These are phyloP conservation scores for Mycena latifolia DNA, from an alignment of 768 basidiomycete species.

Conservation along the genomic window DNA sequence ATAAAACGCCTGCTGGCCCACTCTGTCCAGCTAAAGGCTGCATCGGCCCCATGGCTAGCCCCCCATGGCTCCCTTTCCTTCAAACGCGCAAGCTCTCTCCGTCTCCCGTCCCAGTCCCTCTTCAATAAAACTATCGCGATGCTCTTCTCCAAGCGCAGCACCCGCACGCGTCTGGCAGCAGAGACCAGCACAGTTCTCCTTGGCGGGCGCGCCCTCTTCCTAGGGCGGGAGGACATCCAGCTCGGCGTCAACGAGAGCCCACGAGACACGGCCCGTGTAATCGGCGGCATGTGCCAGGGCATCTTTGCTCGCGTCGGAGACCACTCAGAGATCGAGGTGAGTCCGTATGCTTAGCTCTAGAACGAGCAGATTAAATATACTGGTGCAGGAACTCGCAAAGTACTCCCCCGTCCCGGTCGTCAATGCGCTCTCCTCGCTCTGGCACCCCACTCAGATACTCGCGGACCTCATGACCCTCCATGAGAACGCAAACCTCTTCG, in stretches of 20 bases:
- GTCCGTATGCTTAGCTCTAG: constrained; percentile 36
- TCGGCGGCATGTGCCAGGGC: constrained; percentile 96
- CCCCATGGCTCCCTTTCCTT: constrained; percentile 59
- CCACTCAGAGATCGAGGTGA: constrained; percentile 92
- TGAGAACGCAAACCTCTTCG: constrained; percentile 75
- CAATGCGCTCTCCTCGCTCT: constrained; percentile 95
- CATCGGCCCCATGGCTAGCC: constrained; percentile 74
- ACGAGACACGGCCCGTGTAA: constrained; percentile 87
- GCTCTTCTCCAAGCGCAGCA: constrained; percentile 93
- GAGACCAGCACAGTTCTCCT: constrained; percentile 86
- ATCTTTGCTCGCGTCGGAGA: constrained; percentile 97
- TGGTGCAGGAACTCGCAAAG: constrained; percentile 85
- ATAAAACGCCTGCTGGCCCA: constrained; percentile 75
- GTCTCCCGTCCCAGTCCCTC: constrained; percentile 79
- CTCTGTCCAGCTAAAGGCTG: constrained; percentile 73
- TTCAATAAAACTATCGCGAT: constrained; percentile 90
- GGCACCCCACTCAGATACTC: constrained; percentile 97
- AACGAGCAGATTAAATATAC: background rate
- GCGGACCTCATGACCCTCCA: constrained; percentile 94
- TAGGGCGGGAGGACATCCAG: constrained; percentile 93
- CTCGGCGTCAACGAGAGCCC: constrained; percentile 94
- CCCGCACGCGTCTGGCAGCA: constrained; percentile 89
- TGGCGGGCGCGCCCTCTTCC: constrained; percentile 91
- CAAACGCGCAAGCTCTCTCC: constrained; percentile 53
- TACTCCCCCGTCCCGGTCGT: constrained; percentile 94